Evolutionary conservation across 176 grass and related monocot genomes (phyloP).

Genomic region (Oryza meyeriana): DNA sequence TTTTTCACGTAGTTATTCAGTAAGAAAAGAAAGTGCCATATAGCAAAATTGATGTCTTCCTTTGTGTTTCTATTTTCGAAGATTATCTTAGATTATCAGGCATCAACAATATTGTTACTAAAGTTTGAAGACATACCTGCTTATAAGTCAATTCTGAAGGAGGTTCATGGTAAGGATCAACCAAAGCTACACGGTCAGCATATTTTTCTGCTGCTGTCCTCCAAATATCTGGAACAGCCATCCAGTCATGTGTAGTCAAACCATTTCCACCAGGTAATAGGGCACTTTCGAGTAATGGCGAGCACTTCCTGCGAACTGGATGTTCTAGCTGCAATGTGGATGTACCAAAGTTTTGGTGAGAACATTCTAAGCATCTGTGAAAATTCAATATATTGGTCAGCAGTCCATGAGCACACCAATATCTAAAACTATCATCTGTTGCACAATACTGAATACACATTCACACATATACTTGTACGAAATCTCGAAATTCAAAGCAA

Average conservation of each 20-base stretch:
- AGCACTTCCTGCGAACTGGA: slow-evolving; percentile 31
- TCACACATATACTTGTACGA: neutral
- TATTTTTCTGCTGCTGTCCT: slow-evolving; percentile 76
- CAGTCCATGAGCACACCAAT: neutral
- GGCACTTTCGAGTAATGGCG: slow-evolving; percentile 49
- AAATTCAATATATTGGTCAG: neutral
- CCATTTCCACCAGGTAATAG: slow-evolving; percentile 39
- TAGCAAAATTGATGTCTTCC: neutral
- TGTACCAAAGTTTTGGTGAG: neutral
- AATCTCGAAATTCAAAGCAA: neutral
- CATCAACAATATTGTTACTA: neutral
- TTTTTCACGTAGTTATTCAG: neutral
- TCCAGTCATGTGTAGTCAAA: slow-evolving; percentile 51
- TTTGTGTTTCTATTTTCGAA: neutral
- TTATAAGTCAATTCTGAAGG: slow-evolving; percentile 73
- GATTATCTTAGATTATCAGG: neutral
- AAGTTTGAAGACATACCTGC: slow-evolving; percentile 44
- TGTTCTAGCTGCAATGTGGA: slow-evolving; percentile 20
- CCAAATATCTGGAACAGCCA: slow-evolving; percentile 93
- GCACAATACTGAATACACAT: neutral
- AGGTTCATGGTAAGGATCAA: slow-evolving; percentile 79
- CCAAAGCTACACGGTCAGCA: slow-evolving; percentile 56
- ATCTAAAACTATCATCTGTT: neutral
- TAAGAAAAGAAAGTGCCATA: neutral
- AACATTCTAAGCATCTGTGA: neutral